Base-by-base conservation (phyloP, 129 eudicot species). In the Heracleum sosnowskyi region DNA sequence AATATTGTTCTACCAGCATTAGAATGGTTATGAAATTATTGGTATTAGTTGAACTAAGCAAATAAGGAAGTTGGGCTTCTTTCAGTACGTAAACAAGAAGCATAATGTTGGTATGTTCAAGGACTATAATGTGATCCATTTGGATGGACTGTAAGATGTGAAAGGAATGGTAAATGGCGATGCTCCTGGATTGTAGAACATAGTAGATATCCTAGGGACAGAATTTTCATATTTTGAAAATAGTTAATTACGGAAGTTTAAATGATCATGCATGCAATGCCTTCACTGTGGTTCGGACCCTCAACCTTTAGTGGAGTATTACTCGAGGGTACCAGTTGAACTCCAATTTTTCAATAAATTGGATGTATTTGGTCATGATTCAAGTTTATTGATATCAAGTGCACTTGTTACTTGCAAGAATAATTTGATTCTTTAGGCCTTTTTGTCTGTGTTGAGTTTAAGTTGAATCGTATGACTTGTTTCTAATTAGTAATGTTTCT, bases 401-500 rank as follows among this genome's bases (percentile, higher is more conserved):
- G 15, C 37, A 31, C 70, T 29, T 64, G 37, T 35, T 64, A 26
- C 36, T 63, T 63, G 12, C 18, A 63, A 63, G 11, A 63, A 63
- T n/a, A 28, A 28, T 63, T 17, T 60, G 34, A 12, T 64, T 57
- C 71, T 64, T 64, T 18, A 8, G 10, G 13, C 0, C 71, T 29
- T 29, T 66, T 33, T 66, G 72, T 16, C 72, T 31, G 39, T 11
- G 11, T 34, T 33, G 33, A 33, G 35, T 13, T 15, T 33, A 68
- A 33, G 35, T 13, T 15, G 26, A 66, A 11, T 68, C 31, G 36
- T 47, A 41, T 33, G 29, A 31, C 22, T 74, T 29, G 41, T 49
- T 60, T 83, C 85, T 87, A 53, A 84, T 76, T 39, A 28, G 42
- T 66, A 75, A 75, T 75, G 79, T 74, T 75, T 22, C 47, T 84